Base-by-base conservation (phyloP, 345 rosid genomes). In the Lumnitzera littorea region DNA sequence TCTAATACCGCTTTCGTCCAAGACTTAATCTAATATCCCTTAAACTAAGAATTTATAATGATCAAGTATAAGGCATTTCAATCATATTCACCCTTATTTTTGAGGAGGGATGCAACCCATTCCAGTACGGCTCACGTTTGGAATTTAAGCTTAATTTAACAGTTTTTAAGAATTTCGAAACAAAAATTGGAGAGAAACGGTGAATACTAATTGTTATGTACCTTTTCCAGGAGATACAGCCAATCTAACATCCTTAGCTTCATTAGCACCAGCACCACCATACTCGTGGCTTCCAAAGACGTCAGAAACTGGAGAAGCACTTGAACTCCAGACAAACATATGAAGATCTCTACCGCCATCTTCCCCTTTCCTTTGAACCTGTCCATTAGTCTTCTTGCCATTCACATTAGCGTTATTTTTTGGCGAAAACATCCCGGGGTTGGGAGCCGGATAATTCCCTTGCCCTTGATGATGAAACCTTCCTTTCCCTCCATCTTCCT, bases 251-350 rank as follows among this genome's bases (percentile, higher is more conserved):
- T 63, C 54, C 60, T 63, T 63, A 7, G 84, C 50, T 0, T 83
- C 61, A 12, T 74, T 80, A 27, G 81, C 74, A 24, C 82, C 89
- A 0, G 76, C 68, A 17, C 91, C 82, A 1, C 86, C 91, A 48
- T 78, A 80, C 17, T 79, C 96, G 29, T 84, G 84, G 27, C 74
- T 77, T 48, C 97, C 87, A 11, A 78, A 83, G 23, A 73, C 82
- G 63, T 94, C 99, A 3, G 98, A 92, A 13, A 87, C 94, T 14
- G 97, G 99, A 1, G 99, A 94, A 54, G 95, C 68, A 50, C 96
- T 88, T 0, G 97, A 88, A 78, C 99, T 90, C 99, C 99, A 94
- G 1, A 94, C 97, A 53, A 94, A 94, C 99, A 94, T 94, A 78
- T 94, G 97, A 48, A 94, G 84, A 72, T 90, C 99, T 78, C 75